These are phyloP conservation scores for Trichoderma gamsii DNA, from an alignment of 495 filamentous ascomycete species.

Conservation along the genomic window DNA sequence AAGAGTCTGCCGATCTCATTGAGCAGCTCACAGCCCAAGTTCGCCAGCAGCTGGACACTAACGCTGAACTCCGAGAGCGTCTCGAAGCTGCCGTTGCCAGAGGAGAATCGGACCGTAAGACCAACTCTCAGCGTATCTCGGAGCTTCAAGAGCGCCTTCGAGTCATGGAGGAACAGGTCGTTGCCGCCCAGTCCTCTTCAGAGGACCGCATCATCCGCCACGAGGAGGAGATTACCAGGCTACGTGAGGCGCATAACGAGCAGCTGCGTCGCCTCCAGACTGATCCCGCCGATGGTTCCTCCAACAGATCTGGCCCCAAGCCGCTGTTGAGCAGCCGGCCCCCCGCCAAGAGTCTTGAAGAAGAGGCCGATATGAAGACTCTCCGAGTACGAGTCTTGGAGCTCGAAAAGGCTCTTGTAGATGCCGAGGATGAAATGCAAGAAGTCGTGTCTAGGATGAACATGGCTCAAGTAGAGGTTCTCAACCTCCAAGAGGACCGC, in stretches of 20 bases:
- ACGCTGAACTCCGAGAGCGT: conserved; percentile 67
- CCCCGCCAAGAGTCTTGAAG: conserved; percentile 26
- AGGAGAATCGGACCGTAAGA: conserved; percentile 77
- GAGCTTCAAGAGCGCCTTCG: conserved; percentile 73
- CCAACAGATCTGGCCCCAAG: conserved; percentile 3
- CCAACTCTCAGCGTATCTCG: conserved; percentile 74
- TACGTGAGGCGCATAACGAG: conserved; percentile 70
- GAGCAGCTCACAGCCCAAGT: conserved; percentile 73
- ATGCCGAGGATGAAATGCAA: conserved; percentile 90
- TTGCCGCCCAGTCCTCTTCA: conserved; percentile 75
- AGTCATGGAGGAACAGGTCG: conserved; percentile 73
- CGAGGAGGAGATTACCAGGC: conserved; percentile 71
- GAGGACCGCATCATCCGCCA: conserved; percentile 77
- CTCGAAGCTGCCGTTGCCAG: conserved; percentile 79
- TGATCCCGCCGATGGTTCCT: conserved; percentile 35
- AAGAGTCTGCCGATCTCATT: conserved; percentile 64
- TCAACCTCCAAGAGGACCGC: conserved; percentile 82
- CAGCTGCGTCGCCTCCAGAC: conserved; percentile 73
- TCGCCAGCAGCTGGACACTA: conserved; percentile 67
- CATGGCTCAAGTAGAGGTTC: conserved; percentile 87
- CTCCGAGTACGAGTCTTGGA: conserved; percentile 60
- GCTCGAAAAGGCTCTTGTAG: conserved; percentile 71
- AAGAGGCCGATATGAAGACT: conserved; percentile 61
- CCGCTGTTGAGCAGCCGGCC: conserved; percentile 42
- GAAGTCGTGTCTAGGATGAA: conserved; percentile 91